These are phyloP conservation scores for Phaeomoniella chlamydospora DNA, from an alignment of 2,329 filamentous ascomycete genomes.

Conservation along the genomic window DNA sequence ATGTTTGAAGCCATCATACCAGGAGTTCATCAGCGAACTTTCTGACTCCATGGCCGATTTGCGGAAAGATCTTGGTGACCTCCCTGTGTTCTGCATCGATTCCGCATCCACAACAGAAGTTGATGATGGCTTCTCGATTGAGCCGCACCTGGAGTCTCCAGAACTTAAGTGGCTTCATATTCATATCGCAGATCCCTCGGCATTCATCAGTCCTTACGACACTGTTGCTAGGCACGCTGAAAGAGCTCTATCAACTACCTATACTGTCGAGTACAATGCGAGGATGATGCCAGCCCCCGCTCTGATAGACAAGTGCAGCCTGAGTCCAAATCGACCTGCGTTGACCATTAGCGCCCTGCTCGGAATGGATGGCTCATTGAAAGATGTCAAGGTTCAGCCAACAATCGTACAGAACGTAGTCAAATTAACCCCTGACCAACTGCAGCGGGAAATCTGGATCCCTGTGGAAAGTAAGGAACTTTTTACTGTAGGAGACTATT, in stretches of 20 bases:
- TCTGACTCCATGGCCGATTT: constrained; percentile 41
- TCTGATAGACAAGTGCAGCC: constrained; percentile 37
- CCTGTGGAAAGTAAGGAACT: no score
- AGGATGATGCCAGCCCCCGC: constrained; percentile 39
- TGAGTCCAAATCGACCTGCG: constrained; percentile 37
- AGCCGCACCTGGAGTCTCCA: constrained; percentile 22
- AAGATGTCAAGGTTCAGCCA: constrained; percentile 38
- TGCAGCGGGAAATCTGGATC: constrained; percentile 8
- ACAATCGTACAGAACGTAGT: constrained; percentile 41
- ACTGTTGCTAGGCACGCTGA: constrained; percentile 39
- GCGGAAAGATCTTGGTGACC: constrained; percentile 41
- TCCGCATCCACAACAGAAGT: constrained; percentile 39
- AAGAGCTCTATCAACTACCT: constrained; percentile 39
- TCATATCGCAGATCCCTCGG: constrained; percentile 50
- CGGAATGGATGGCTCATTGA: constrained; percentile 32
- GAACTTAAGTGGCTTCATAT: constrained; percentile 44
- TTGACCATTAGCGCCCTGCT: constrained; percentile 47
- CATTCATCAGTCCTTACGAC: constrained; percentile 39
- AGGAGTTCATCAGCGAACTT: background rate
- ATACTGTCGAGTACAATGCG: constrained; percentile 36
- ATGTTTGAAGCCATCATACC: background rate
- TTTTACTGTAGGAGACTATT: no score
- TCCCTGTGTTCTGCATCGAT: constrained; percentile 48
- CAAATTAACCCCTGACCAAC: constrained; percentile 31
- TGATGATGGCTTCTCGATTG: constrained; percentile 48